Evolutionary conservation across 768 basidiomycete species (phyloP), one percentile per base, ranked within the genome.

Genomic region (Phanerodontia chrysosporium): DNA sequence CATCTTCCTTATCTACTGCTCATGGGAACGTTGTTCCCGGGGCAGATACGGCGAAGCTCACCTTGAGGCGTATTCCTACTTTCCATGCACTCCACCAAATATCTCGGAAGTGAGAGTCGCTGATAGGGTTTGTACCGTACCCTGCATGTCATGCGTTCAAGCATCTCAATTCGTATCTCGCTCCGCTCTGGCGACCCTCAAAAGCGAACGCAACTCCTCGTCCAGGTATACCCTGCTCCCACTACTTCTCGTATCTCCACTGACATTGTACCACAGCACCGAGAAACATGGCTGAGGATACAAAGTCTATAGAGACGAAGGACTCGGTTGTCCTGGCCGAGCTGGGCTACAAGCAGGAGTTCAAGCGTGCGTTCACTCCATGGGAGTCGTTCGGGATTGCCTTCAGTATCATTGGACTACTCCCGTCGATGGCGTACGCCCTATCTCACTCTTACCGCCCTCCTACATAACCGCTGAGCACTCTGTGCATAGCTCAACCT

Each of bases 351-450:
- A 80, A 79, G 66, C 80, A 81, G 67, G 83, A 86, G 66, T 83
- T 70, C 54, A 62, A 66, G 55, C 61, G 69, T 29, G 65, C 65
- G 4, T 70, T 70, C 59, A 65, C 65, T 3, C 66, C 65, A 3
- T 55, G 69, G 22, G 69, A 89, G 84, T 83, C 87, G 7, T 89
- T 89, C 62, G 87, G 88, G 0, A 74, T 89, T 35, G 81, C 83
- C 0, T 89, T 89, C 67, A 85, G 83, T 1, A 84, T 89, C 59
- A 86, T 89, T 53, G 87, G 88, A 0, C 68, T 89, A 8, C 80
- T 87, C 5, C 86, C 81, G 12, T 82, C 87, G 0, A 86, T 89
- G 32, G 82, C 85, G 70, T 83, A 59, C 22, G 80, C 73, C 30
- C 42, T 16, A 13, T 35, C 7, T 35, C 7, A 13, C 32, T 10